Evolutionary conservation across 2,329 filamentous ascomycete genomes (phyloP).

Genomic region (Aspergillus fumigatiaffinis): DNA sequence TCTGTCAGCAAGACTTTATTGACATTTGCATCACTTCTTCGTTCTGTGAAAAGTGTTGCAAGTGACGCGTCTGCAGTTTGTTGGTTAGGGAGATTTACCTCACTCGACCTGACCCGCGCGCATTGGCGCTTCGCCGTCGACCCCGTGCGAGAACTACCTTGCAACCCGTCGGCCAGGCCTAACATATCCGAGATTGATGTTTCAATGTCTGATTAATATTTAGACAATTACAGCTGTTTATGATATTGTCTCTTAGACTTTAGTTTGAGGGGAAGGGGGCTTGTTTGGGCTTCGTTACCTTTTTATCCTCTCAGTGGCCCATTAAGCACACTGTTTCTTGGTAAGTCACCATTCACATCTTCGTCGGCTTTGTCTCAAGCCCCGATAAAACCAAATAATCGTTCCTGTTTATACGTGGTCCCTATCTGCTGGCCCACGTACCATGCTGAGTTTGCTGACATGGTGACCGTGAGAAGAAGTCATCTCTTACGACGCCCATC

Average conservation of each 20-base stretch:
- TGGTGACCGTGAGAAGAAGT: neutral
- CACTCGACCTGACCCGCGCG: neutral
- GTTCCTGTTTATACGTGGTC: neutral
- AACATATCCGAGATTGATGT: neutral
- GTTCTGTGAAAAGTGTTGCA: neutral
- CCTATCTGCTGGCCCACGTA: neutral
- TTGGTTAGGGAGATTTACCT: neutral
- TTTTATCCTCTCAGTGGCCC: neutral
- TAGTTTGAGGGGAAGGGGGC: neutral
- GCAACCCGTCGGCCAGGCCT: neutral
- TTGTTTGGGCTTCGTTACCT: neutral
- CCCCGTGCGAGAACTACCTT: neutral
- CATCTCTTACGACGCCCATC: neutral
- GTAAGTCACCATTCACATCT: neutral
- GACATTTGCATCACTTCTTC: neutral
- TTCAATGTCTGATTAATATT: neutral
- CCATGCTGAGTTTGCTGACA: conserved; percentile 10
- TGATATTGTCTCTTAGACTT: neutral
- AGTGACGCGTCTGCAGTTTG: neutral
- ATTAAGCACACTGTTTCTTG: neutral
- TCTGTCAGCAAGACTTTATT: neutral
- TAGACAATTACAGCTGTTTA: neutral
- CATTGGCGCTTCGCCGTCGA: neutral
- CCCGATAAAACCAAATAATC: neutral
- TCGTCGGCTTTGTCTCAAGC: neutral